phyloP scores from a whole-genome alignment of 306 rosid genomes.

The Cucumis cinereus region DNA sequence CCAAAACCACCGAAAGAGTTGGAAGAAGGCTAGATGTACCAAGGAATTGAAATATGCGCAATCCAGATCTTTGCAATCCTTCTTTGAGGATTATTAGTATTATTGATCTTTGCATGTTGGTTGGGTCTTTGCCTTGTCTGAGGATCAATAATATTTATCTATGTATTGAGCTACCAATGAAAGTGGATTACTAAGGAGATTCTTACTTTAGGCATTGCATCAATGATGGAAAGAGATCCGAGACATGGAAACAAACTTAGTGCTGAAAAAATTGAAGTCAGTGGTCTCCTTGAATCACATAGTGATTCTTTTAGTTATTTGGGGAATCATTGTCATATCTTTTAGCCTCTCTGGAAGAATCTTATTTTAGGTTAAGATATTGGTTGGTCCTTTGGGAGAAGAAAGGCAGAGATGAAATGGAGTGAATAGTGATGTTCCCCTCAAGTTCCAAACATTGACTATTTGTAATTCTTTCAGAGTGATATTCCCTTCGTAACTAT shows the following conservation, averaged over 20 bases:
- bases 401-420: not conserved
- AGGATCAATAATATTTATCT: not conserved
- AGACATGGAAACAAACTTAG: not conserved
- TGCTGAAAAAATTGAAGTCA: not conserved
- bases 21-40: not conserved
- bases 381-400: not conserved
- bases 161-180: not conserved
- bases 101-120: not conserved
- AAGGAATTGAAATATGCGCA: not conserved
- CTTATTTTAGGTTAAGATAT: not conserved
- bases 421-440: not conserved
- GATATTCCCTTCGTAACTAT: not conserved
- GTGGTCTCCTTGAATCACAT: not conserved
- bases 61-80: not conserved
- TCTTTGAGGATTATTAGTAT: not conserved
- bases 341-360: not conserved
- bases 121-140: not conserved
- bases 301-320: not conserved
- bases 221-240: not conserved
- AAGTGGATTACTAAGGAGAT: not conserved
- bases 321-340: not conserved
- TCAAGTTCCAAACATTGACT: not conserved
- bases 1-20: not conserved
- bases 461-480: not conserved
- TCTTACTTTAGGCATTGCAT: not conserved